Conservation (phyloP, 495 filamentous ascomycete species). For the Penicillium verhagenii region DNA sequence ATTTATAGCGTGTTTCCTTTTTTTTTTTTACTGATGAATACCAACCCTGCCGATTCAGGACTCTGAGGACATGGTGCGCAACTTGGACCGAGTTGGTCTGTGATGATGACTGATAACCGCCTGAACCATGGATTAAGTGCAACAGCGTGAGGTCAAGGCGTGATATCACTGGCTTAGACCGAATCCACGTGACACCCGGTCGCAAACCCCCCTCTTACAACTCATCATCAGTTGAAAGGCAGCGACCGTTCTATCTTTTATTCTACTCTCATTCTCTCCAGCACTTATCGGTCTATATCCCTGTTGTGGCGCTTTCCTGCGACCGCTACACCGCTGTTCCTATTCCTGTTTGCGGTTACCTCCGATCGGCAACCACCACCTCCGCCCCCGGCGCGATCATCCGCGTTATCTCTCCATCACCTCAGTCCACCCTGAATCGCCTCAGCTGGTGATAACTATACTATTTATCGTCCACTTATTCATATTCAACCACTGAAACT, state of each 20-base stretch:
- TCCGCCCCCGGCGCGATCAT: conserved; percentile 25
- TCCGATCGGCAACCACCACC: conserved; percentile 22
- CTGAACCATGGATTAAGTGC: conserved; percentile 19
- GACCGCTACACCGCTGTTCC: not conserved
- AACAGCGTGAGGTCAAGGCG: conserved; percentile 43
- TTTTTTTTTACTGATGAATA: conserved; percentile 43
- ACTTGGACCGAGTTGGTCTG: conserved; percentile 29
- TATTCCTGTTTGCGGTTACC: conserved; percentile 19
- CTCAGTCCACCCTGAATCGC: not conserved
- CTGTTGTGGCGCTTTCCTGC: not conserved
- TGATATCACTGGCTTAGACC: conserved; percentile 41
- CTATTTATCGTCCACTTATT: not conserved
- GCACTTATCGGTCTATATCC: not conserved
- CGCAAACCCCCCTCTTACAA: conserved; percentile 25
- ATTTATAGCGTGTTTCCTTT: conserved; percentile 10
- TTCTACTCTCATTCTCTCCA: not conserved
- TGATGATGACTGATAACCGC: conserved; percentile 16
- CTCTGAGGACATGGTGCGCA: conserved; percentile 28
- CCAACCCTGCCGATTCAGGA: conserved; percentile 29
- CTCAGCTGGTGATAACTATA: not conserved
- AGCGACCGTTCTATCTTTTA: not conserved
- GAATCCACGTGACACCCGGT: conserved; percentile 36
- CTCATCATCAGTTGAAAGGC: not conserved
- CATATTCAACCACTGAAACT: not conserved
- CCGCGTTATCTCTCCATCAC: conserved; percentile 18